Conservation (phyloP, 352 stramenopile species). For the Phytophthora boehmeriae region DNA sequence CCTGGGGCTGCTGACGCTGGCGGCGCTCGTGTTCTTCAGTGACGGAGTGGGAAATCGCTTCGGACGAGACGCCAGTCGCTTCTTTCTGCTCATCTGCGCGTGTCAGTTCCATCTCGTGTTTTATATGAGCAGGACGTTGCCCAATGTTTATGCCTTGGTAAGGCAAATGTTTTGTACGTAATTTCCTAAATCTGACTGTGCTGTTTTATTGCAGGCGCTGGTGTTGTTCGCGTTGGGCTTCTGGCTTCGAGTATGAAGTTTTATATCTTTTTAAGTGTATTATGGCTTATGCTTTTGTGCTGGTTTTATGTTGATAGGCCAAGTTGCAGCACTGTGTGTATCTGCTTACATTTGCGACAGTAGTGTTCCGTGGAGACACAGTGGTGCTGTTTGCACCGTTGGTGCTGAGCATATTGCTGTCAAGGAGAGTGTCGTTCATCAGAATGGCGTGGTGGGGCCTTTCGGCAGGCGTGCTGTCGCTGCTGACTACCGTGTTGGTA, state of each 20-base stretch:
- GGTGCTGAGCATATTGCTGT: constrained; percentile 91
- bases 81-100: constrained; percentile 88
- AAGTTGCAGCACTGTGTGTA: constrained; percentile 61
- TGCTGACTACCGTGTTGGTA: constrained; percentile 88
- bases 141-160: constrained; percentile 97
- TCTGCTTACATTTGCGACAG: constrained; percentile 91
- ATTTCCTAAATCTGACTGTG: constrained; percentile 1
- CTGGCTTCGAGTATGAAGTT: constrained; percentile 54
- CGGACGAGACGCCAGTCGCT: constrained; percentile 60
- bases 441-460: constrained; percentile 86
- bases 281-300: background rate
- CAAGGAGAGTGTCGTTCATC: constrained; percentile 67
- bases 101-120: constrained; percentile 98
- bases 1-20: constrained; percentile 63
- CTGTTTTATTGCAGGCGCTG: constrained; percentile 39
- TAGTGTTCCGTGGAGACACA: constrained; percentile 98
- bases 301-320: constrained; percentile 21
- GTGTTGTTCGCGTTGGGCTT: constrained; percentile 68
- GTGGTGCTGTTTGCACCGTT: constrained; percentile 95
- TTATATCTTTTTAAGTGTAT: background rate
- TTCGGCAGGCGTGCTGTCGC: constrained; percentile 59
- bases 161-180: constrained; percentile 19
- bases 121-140: constrained; percentile 96
- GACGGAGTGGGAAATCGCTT: constrained; percentile 59
- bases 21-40: constrained; percentile 68